Evolutionary conservation across 139 green algal genomes (phyloP).

Genomic region (Chlamydomonas asymmetrica): DNA sequence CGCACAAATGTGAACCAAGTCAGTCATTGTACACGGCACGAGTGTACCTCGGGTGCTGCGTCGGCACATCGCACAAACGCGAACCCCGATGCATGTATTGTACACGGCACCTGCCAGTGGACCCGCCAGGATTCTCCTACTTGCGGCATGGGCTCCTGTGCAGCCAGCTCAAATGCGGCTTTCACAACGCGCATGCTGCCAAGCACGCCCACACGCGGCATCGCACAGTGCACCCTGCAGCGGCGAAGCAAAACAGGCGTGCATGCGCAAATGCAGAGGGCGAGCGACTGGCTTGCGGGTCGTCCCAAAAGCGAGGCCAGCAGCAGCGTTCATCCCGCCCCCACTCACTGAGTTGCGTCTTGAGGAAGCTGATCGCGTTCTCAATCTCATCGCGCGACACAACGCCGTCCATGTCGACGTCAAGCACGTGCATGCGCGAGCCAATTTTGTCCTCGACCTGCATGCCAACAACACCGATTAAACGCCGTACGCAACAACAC

Average conservation of each 20-base stretch:
- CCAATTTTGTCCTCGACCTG: constrained; percentile 61
- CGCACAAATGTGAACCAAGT: background rate
- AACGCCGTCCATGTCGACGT: constrained; percentile 75
- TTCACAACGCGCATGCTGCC: constrained; percentile 7
- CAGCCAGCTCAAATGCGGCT: too few species aligned
- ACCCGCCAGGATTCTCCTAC: background rate
- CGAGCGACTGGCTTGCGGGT: background rate
- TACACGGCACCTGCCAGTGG: background rate
- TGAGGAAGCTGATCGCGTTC: constrained; percentile 67
- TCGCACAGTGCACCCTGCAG: too few species aligned
- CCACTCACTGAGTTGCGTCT: constrained; percentile 51
- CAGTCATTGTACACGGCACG: background rate
- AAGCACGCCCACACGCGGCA: background rate
- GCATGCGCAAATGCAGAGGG: too few species aligned
- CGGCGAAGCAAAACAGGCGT: too few species aligned
- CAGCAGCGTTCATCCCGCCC: constrained; percentile 15
- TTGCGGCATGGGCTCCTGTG: background rate
- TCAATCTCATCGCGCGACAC: constrained; percentile 66
- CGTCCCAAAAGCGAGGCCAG: constrained; percentile 23
- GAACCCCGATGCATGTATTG: background rate
- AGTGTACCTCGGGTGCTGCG: background rate
- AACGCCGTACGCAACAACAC: background rate
- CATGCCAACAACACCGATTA: constrained; percentile 33
- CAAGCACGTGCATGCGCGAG: constrained; percentile 69
- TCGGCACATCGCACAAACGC: background rate